Evolutionary conservation across 306 rosid species (phyloP).

Genomic region (Oemleria cerasiformis): DNA sequence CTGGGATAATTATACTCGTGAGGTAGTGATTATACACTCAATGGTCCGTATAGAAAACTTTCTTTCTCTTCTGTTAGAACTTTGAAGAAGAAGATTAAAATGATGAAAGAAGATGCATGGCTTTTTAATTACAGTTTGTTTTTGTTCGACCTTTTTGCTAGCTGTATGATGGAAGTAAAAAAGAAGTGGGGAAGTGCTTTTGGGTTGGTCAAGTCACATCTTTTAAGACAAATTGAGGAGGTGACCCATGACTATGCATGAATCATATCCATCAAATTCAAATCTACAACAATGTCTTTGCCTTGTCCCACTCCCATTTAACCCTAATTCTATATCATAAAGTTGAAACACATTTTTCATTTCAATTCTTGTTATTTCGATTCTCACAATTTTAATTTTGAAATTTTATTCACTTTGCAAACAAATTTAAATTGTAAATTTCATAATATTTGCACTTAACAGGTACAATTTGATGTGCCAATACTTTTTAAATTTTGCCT

Average conservation of each 20-base stretch:
- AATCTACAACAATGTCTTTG: not conserved
- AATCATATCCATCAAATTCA: conserved; percentile 11
- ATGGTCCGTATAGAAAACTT: conserved; percentile 32
- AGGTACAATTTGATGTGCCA: too few species aligned
- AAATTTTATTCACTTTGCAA: too few species aligned
- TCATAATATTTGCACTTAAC: too few species aligned
- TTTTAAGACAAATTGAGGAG: conserved; percentile 49
- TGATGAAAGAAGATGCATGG: not conserved
- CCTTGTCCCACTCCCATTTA: not conserved
- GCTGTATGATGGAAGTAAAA: conserved; percentile 2
- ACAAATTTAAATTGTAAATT: too few species aligned
- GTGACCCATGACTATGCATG: conserved; percentile 24
- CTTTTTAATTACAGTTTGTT: conserved; percentile 24
- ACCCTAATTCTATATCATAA: too few species aligned
- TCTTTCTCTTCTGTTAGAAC: not conserved
- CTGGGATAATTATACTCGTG: not conserved
- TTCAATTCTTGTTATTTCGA: too few species aligned
- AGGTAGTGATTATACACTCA: conserved; percentile 32
- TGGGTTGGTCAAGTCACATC: conserved; percentile 57
- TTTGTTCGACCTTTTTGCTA: not conserved
- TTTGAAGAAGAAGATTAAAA: conserved; percentile 23
- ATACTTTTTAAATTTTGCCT: too few species aligned
- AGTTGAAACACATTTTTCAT: too few species aligned
- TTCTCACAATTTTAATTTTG: too few species aligned
- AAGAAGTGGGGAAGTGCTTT: conserved; percentile 18